These are phyloP conservation scores for Hypholoma fasciculare DNA, from an alignment of 768 basidiomycete species.

Conservation along the genomic window DNA sequence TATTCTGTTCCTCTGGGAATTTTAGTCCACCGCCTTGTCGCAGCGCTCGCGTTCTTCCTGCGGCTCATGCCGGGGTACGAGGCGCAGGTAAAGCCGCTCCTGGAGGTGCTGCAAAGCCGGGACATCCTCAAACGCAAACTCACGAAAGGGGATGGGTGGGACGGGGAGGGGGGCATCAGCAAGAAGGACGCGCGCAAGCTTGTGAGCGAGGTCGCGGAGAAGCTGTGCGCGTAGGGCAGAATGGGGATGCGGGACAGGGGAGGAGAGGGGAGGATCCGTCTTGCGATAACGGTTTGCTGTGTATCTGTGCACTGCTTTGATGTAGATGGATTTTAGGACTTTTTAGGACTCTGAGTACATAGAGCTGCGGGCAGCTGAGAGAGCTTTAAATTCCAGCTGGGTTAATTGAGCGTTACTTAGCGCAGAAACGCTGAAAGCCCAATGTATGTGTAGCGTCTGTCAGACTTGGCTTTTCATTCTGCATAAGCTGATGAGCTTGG, in stretches of 20 bases:
- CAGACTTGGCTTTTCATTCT: too few relatives aligned
- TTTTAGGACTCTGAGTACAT: too few relatives aligned
- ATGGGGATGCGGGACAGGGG: background rate
- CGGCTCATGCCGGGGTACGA: constrained; percentile 74
- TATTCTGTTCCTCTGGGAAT: background rate
- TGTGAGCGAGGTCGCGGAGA: constrained; percentile 60
- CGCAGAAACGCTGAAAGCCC: too few relatives aligned
- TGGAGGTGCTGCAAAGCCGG: constrained; percentile 71
- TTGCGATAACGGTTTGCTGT: background rate
- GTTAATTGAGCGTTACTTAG: too few relatives aligned
- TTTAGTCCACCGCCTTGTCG: constrained; percentile 79
- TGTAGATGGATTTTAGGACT: too few relatives aligned
- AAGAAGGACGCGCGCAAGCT: constrained; percentile 71
- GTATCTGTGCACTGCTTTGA: background rate
- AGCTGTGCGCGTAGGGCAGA: constrained; percentile 37
- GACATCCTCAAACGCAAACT: constrained; percentile 61
- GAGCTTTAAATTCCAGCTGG: too few relatives aligned
- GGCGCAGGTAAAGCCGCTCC: constrained; percentile 48
- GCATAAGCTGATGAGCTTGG: too few relatives aligned
- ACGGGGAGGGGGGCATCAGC: constrained; percentile 46
- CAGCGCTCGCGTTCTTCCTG: constrained; percentile 74
- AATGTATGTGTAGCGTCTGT: too few relatives aligned
- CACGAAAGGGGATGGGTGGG: constrained; percentile 43
- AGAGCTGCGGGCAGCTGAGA: too few relatives aligned
- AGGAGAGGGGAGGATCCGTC: background rate